Base-by-base conservation (phyloP, 129 eudicot species). In the Tanacetum coccineum region DNA sequence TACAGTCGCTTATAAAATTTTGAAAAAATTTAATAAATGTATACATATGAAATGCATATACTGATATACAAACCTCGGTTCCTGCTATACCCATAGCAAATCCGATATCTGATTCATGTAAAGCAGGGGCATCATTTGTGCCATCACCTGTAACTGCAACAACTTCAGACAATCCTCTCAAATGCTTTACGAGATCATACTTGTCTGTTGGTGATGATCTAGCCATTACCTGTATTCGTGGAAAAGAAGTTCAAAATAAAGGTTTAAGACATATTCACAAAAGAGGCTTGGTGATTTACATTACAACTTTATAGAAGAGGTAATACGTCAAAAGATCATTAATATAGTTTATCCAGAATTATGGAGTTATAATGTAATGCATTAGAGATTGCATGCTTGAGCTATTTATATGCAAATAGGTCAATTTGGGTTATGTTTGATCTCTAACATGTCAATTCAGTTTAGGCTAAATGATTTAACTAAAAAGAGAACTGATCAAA, bases 111-210 rank as follows among this genome's bases (percentile, higher is more conserved):
- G 97, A 80, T 48, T 85, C 97, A 40, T 85, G 93, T 71, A 91
- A 70, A 56, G 97, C 97, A 26, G 97, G 97, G 18, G 97, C 97
- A 76, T 87, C 97, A 81, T 91, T 91, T 12, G 97, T 87, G 49
- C 97, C 95, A 73, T 91, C 95, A 57, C 97, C 97, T 12, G 95
- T 91, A 59, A 91, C 97, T 9, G 95, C 97, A 75, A 85, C 90
- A 42, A 91, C 95, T 72, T 91, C 96, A 25, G 75, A 72, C 77
- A 57, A 76, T 47, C 73, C 77, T 70, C 81, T 87, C 59, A 86
- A 59, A 61, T 82, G 78, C 45, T 74, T 85, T 46, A 91, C 97
- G 39, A 91, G 76, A 61, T 61, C 76, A 77, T 87, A 83, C 81
- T 91, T 91, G 85, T 91, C 97, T 44, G 81, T 77, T 19, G 97